Conservation (phyloP, 371 early-diverging fungal genomes). For the Neoconidiobolus thromboides region DNA sequence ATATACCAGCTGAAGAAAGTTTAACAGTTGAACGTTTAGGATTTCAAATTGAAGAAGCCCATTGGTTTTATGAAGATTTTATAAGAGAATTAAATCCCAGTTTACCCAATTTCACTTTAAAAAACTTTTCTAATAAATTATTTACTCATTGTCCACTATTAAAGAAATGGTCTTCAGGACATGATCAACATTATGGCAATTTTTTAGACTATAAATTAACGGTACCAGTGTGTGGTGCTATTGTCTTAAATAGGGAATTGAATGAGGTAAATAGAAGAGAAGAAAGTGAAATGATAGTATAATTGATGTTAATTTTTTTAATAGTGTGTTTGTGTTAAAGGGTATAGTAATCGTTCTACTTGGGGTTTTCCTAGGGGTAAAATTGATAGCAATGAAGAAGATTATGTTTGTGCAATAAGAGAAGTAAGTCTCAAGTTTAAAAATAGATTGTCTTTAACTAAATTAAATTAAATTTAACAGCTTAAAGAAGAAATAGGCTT, state of each 20-base stretch:
- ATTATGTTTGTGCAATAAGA: constrained; percentile 81
- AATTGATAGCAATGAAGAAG: constrained; percentile 90
- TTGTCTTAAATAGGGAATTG: constrained; percentile 70
- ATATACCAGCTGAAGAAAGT: constrained; percentile 85
- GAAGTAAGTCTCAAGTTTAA: constrained; percentile 32
- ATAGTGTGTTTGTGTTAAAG: constrained; percentile 67
- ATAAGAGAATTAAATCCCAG: constrained; percentile 61
- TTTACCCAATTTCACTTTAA: constrained; percentile 59
- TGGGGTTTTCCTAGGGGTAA: constrained; percentile 99
- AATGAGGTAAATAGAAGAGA: constrained; percentile 38
- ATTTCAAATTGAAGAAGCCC: constrained; percentile 98
- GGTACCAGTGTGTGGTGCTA: constrained; percentile 98
- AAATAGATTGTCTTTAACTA: not conserved
- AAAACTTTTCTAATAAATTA: constrained; percentile 51
- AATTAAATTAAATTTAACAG: constrained; percentile 13
- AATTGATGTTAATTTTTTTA: constrained; percentile 5
- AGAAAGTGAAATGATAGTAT: not conserved
- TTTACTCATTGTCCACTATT: constrained; percentile 78
- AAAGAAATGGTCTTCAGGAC: constrained; percentile 49
- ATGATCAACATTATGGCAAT: constrained; percentile 65
- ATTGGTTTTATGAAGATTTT: constrained; percentile 99
- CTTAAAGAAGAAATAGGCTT: constrained; percentile 95
- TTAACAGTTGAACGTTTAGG: constrained; percentile 81
- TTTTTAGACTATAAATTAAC: constrained; percentile 93
- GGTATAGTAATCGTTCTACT: constrained; percentile 66